Base-by-base conservation (phyloP, 176 grass and related monocot species). In the Typha latifolia region DNA sequence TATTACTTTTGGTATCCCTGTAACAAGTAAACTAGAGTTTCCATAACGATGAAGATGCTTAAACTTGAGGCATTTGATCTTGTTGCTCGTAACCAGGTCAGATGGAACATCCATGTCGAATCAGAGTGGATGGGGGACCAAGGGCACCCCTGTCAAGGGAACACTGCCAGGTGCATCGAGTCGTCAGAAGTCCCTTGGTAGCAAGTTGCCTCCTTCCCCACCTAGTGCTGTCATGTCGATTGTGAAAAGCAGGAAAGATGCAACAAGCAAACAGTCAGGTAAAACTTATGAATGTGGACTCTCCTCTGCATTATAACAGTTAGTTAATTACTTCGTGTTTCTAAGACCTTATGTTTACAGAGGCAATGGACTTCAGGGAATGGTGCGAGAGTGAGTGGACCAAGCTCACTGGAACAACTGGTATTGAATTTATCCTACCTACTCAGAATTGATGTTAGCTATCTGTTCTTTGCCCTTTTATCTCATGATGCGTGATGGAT, bases 311-410 rank as follows among this genome's bases (percentile, higher is more conserved):
- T 80, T 71, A 63, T 29, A 34, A 13, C 62, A 59, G 32, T 43
- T 8, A 67, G 12, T 68, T 73, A 49, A 22, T 74, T 63, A 65
- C 9, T 29, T 29, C 65, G 62, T 59, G 12, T 79, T 77, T 74
- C 72, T 86, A 70, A 84, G 20, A 52, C 12, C 37, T 66, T 16
- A 48, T 66, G 65, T 43, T 48, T 84, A 52, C 86, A 99, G 95
- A 99, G 68, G 95, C 95, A 71, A 77, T 90, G 79, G 95, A 94
- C 74, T 99, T 99, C 79, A 75, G 81, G 53, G 80, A 82, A 64
- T 99, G 95, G 95, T 90, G 79, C 0, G 84, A 85, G 66, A 81
- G 79, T 67, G 89, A 99, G 82, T 94, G 95, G 95, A 12, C 22
- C 49, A 88, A 66, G 76, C 89, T 99, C 20, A 99, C 89, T 15